Evolutionary conservation across 2,329 filamentous ascomycete genomes (phyloP), one percentile per base, ranked within the genome.

Genomic region (Arachnopeziza araneosa): DNA sequence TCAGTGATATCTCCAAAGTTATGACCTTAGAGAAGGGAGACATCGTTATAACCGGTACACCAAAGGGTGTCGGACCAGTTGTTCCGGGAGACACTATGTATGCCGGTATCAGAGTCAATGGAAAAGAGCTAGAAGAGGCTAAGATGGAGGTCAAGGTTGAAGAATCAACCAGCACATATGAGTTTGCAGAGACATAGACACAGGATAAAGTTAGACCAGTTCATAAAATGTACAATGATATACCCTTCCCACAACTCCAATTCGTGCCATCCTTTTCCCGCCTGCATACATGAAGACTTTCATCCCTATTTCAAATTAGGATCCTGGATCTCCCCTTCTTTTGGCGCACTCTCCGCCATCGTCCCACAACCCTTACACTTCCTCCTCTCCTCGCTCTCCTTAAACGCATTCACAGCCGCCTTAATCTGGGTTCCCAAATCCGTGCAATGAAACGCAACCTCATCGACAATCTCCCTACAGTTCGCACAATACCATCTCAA

Each of bases 391-490:
- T 85, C 81, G 70, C 89, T 85, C 1, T 74, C 81, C 75, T 86
- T 88, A 75, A 98, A 98, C 22, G 79, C 81, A 75, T 96, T 86
- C 48, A 98, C 93, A 8, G 90, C 93, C 56, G 84, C 84, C 80
- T 97, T 98, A 72, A 99, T 93, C 84, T 98, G 95, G 24, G 89
- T 93, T 22, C 93, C 93, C 64, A 98, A 77, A 77, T 98, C 89
- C 36, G 87, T 93, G 74, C 92, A 96, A 73, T 95, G 86, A 71
- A 99, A 98, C 12, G 82, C 79, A 51, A 87, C 89, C 79, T 98
- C 93, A 76, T 96, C 88, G 7, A 98, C 93, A 64, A 93, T 75
- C 59, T 81, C 80, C 17, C 79, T 77, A 73, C 92, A 96, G 55
- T 76, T 76, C 24, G 61, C 77, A 76, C 95, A 98, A 77, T 98